Evolutionary conservation across 2,329 filamentous ascomycete species (phyloP).

Genomic region (Tolypocladium cylindrosporum): DNA sequence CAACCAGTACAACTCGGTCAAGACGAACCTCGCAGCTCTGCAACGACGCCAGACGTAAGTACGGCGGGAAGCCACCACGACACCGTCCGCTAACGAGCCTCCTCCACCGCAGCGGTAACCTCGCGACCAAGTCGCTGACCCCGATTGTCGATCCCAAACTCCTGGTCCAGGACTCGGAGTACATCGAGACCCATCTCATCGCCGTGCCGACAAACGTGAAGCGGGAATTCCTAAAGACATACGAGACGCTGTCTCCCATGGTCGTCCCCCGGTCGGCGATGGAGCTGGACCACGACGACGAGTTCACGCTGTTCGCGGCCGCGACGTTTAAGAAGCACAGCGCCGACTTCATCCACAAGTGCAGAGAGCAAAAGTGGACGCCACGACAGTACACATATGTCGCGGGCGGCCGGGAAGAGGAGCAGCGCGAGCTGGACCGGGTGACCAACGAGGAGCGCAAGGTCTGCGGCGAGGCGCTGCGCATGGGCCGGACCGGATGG

Average conservation of each 20-base stretch:
- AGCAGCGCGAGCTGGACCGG: slow-evolving; percentile 75
- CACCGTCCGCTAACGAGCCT: slow-evolving; percentile 3
- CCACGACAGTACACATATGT: slow-evolving; percentile 91
- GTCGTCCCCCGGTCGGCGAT: slow-evolving; percentile 83
- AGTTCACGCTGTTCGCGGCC: slow-evolving; percentile 81
- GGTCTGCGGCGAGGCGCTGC: slow-evolving; percentile 83
- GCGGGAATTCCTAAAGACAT: slow-evolving; percentile 82
- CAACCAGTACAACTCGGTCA: slow-evolving; percentile 86
- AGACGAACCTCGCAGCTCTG: slow-evolving; percentile 70
- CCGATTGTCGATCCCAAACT: slow-evolving; percentile 73
- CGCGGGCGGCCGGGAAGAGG: slow-evolving; percentile 80
- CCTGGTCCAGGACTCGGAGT: slow-evolving; percentile 84
- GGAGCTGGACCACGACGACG: slow-evolving; percentile 74
- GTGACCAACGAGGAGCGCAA: slow-evolving; percentile 80
- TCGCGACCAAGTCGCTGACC: slow-evolving; percentile 88
- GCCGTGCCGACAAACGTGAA: slow-evolving; percentile 71
- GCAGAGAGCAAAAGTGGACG: slow-evolving; percentile 86
- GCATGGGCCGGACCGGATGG: slow-evolving; percentile 84
- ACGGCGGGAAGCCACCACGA: not conserved
- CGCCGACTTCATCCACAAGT: slow-evolving; percentile 82
- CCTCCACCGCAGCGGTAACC: slow-evolving; percentile 58
- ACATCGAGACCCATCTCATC: slow-evolving; percentile 89
- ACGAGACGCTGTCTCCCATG: slow-evolving; percentile 84
- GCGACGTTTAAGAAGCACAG: slow-evolving; percentile 90
- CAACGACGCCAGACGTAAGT: slow-evolving; percentile 80